Evolutionary conservation across 352 stramenopile genomes (phyloP), one percentile per base, ranked within the genome.

Genomic region (Globisporangium apiculatum): DNA sequence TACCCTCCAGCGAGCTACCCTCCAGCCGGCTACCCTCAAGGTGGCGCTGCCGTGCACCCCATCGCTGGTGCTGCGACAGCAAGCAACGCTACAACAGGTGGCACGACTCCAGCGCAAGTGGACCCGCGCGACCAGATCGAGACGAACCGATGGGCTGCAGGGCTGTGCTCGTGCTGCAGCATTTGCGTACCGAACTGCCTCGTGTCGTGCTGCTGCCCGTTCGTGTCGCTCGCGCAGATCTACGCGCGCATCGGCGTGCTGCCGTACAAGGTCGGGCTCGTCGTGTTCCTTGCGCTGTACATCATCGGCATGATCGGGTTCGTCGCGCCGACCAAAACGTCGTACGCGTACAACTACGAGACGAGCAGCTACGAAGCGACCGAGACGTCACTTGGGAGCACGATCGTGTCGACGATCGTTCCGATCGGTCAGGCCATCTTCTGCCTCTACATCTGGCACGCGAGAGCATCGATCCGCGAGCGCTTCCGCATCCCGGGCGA

Each of bases 221-320:
- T 55, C 58, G 51, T 78, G 15, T 47, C 67, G 18, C 36, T 78
- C 5, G 67, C 67, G 0, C 70, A 78, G 31, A 58, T 72, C 41
- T 61, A 58, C n/a, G 52, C 64, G 35, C 56, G 67, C 11, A 14
- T 72, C 15, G 67, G 64, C 8, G 3, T 71, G 11, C 41, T 38
- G 46, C 10, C 24, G 47, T 65, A 54, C 36, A 43, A 58, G 18
- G 10, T 55, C 8, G 57, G 45, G n/a, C 51, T 70, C 5, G 17
- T 40, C 1, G 7, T 41, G 11, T 54, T 71, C 18, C 37, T 64
- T 24, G 4, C 46, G 3, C 41, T 62, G 6, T 62, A 57, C 42
- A n/a, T 48, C 17, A 12, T 47, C 40, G 40, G 57, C 4, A n/a
- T 37, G 14, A 15, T 53, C n/a, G 45, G 43, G 3, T 38, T 51